Conservation (phyloP, 306 rosid species). For the Cucumis melo region DNA sequence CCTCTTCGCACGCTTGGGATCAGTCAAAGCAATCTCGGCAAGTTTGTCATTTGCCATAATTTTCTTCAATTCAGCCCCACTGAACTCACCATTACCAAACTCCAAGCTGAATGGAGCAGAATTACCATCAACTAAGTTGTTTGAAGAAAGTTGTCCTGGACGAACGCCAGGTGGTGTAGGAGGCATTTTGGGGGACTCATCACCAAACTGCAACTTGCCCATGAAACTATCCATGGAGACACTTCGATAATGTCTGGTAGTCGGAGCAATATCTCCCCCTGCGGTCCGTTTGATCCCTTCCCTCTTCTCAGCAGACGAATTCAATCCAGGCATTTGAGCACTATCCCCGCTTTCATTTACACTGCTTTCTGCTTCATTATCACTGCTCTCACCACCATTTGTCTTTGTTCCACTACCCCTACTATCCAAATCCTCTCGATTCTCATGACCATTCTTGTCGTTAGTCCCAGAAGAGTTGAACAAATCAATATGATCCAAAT, state of each 20-base stretch:
- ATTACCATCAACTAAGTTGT: conserved; percentile 40
- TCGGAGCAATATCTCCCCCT: conserved; percentile 57
- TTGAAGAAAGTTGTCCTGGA: conserved; percentile 45
- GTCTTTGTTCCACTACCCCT: conserved; percentile 84
- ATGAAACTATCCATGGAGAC: conserved; percentile 92
- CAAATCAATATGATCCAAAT: conserved; percentile 63
- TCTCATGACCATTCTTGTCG: conserved; percentile 52
- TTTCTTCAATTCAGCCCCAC: conserved; percentile 89
- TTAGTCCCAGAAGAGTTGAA: conserved; percentile 62
- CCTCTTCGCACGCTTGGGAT: conserved; percentile 97
- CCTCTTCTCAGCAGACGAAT: conserved; percentile 39
- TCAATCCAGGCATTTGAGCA: conserved; percentile 24
- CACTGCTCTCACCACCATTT: conserved; percentile 81
- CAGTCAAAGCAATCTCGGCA: conserved; percentile 68
- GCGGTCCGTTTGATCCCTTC: conserved; percentile 78
- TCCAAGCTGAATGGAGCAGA: conserved; percentile 67
- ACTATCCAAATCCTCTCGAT: conserved; percentile 90
- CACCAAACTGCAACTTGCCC: conserved; percentile 63
- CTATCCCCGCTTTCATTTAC: conserved; percentile 52
- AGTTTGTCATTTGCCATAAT: conserved; percentile 94
- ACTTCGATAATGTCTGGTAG: conserved; percentile 64
- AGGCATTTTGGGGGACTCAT: conserved; percentile 52
- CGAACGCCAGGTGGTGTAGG: conserved; percentile 50
- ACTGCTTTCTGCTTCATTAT: conserved; percentile 82
- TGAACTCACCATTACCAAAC: conserved; percentile 85